These are phyloP conservation scores for Tolypocladium cylindrosporum DNA, from an alignment of 2,329 filamentous ascomycete genomes.

Conservation along the genomic window DNA sequence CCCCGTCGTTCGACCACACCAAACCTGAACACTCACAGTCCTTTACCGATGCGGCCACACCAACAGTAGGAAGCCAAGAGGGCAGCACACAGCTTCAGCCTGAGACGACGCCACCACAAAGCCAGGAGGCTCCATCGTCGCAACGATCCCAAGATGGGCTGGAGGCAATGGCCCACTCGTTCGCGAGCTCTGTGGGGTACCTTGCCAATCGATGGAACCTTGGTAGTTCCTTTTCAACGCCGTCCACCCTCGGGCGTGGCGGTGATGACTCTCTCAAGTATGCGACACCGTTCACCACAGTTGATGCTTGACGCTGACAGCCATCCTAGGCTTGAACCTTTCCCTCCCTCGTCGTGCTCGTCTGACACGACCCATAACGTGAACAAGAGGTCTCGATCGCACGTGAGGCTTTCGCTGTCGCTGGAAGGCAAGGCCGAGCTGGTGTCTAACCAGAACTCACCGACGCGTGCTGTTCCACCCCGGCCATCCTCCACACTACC, in stretches of 20 bases:
- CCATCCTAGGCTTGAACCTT: conserved; percentile 28
- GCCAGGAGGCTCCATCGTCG: conserved; percentile 15
- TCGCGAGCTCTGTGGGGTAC: conserved; percentile 37
- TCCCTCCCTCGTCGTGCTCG: conserved; percentile 31
- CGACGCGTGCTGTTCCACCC: conserved; percentile 42
- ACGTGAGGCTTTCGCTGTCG: conserved; percentile 71
- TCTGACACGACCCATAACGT: conserved; percentile 28
- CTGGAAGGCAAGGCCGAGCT: conserved; percentile 87
- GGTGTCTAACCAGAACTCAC: conserved; percentile 59
- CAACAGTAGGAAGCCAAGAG: conserved; percentile 7
- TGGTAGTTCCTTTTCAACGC: conserved; percentile 40
- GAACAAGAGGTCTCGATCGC: conserved; percentile 28
- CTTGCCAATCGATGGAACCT: conserved; percentile 48
- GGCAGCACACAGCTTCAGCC: not conserved
- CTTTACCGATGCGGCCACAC: conserved; percentile 14
- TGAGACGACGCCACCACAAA: conserved; percentile 13
- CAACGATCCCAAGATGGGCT: conserved; percentile 16
- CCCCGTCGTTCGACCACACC: conserved; percentile 8
- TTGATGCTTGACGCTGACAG: not conserved
- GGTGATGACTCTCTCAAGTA: conserved; percentile 37
- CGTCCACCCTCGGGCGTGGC: conserved; percentile 27
- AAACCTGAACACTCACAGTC: conserved; percentile 7
- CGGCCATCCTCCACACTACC: conserved; percentile 36
- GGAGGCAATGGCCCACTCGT: conserved; percentile 25
- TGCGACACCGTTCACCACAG: conserved; percentile 5